These are phyloP conservation scores for Posidonia australis DNA, from an alignment of 106 monocot species.

Conservation along the genomic window DNA sequence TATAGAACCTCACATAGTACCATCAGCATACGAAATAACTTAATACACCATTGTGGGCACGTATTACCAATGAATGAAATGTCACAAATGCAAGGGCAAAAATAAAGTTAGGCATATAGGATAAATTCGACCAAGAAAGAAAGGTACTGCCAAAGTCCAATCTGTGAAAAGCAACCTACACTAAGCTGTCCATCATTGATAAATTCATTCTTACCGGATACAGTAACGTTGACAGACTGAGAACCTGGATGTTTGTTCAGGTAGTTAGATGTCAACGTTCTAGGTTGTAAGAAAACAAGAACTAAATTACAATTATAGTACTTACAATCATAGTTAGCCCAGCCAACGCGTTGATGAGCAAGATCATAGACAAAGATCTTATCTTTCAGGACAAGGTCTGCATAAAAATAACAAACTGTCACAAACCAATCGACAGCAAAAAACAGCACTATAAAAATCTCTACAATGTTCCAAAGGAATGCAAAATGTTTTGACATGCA, in stretches of 20 bases:
- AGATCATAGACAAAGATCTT: constrained; percentile 94
- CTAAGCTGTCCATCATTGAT: constrained; percentile 51
- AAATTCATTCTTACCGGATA: constrained; percentile 45
- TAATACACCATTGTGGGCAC: too few relatives aligned
- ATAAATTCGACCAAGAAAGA: neutral
- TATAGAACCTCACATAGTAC: too few relatives aligned
- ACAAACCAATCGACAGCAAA: neutral
- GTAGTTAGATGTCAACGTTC: neutral
- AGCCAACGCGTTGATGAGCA: constrained; percentile 68
- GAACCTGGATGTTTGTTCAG: constrained; percentile 46
- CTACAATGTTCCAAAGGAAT: neutral
- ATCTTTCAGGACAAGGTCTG: constrained; percentile 96
- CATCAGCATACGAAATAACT: too few relatives aligned
- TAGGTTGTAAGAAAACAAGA: neutral
- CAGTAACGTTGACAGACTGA: constrained; percentile 56
- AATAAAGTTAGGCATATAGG: too few relatives aligned
- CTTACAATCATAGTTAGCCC: constrained; percentile 86
- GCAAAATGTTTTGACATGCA: neutral
- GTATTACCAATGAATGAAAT: too few relatives aligned
- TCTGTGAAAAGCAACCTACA: constrained; percentile 11
- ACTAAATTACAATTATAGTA: neutral
- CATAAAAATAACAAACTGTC: neutral
- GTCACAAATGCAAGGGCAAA: too few relatives aligned
- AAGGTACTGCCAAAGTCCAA: neutral
- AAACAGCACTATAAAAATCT: neutral